Evolutionary conservation across 495 filamentous ascomycete species (phyloP).

Genomic region (Penicillium lividum): DNA sequence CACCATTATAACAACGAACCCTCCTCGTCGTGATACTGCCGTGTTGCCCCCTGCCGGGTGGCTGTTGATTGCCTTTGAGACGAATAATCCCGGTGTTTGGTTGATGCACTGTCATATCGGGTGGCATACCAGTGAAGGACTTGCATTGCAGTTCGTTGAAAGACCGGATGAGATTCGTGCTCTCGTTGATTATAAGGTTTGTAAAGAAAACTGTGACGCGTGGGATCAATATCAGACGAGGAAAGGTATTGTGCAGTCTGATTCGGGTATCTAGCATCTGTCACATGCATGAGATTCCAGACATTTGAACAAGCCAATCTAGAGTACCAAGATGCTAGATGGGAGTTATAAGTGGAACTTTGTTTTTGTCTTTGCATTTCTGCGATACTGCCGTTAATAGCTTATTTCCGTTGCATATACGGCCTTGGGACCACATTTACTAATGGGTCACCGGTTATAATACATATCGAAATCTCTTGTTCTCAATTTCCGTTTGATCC

Average conservation of each 20-base stretch:
- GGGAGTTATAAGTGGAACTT: background rate
- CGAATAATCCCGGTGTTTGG: conserved; percentile 2
- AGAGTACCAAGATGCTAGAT: background rate
- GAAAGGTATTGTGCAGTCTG: background rate
- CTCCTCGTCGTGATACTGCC: conserved; percentile 16
- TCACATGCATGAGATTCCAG: background rate
- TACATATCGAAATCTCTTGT: conserved; percentile 56
- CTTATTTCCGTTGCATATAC: background rate
- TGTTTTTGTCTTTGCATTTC: background rate
- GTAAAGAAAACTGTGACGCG: background rate
- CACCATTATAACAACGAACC: background rate
- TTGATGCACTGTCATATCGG: conserved; percentile 4
- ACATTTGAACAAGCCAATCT: background rate
- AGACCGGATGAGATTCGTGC: background rate
- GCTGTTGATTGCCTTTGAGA: conserved; percentile 5
- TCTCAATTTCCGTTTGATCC: conserved; percentile 58
- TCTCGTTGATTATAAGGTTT: background rate
- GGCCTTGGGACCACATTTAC: background rate
- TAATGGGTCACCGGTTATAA: conserved; percentile 24
- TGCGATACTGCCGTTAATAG: too few species aligned
- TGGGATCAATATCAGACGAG: background rate
- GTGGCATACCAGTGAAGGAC: background rate
- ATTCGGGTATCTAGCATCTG: background rate
- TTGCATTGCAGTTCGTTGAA: background rate
- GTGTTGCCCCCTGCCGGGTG: conserved; percentile 12